Conservation (phyloP, 768 basidiomycete genomes). For the Trametes sanguinea region DNA sequence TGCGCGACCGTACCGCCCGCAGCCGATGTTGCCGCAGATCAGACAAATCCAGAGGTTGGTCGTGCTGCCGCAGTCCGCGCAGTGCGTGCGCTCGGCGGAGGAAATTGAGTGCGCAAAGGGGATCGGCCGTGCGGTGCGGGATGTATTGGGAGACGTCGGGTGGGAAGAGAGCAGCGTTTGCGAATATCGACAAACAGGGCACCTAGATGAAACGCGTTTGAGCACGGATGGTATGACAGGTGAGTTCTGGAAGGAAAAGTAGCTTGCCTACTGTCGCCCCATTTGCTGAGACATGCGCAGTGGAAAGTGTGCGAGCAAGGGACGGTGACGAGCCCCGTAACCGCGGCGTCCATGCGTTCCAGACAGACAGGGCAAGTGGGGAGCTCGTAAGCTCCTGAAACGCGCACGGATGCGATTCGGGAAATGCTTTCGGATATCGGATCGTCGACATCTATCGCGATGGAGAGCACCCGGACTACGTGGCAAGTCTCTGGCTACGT, state of each 20-base stretch:
- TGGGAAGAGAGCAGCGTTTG: constrained; percentile 82
- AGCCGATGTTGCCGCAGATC: constrained; percentile 95
- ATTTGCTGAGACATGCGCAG: constrained; percentile 91
- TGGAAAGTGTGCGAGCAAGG: constrained; percentile 97
- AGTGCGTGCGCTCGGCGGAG: constrained; percentile 53
- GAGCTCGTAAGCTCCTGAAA: constrained; percentile 65
- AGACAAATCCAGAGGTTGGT: constrained; percentile 97
- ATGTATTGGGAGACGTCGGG: constrained; percentile 55
- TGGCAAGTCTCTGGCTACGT: constrained; percentile 86
- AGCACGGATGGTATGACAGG: background rate
- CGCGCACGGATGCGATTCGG: constrained; percentile 52
- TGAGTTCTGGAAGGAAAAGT: background rate
- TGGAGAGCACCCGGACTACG: constrained; percentile 76
- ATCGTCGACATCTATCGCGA: constrained; percentile 70
- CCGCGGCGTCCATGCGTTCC: constrained; percentile 92
- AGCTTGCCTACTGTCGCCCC: constrained; percentile 87
- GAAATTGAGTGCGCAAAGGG: constrained; percentile 61
- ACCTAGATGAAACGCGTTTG: constrained; percentile 44
- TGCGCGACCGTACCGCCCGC: constrained; percentile 91
- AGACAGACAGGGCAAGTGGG: constrained; percentile 98
- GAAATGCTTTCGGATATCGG: constrained; percentile 59
- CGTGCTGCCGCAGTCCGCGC: constrained; percentile 70
- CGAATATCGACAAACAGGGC: constrained; percentile 94
- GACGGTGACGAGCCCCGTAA: constrained; percentile 94
- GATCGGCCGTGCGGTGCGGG: constrained; percentile 46